phyloP scores from a whole-genome alignment of 306 rosid species.

The Gillenia trifoliata region DNA sequence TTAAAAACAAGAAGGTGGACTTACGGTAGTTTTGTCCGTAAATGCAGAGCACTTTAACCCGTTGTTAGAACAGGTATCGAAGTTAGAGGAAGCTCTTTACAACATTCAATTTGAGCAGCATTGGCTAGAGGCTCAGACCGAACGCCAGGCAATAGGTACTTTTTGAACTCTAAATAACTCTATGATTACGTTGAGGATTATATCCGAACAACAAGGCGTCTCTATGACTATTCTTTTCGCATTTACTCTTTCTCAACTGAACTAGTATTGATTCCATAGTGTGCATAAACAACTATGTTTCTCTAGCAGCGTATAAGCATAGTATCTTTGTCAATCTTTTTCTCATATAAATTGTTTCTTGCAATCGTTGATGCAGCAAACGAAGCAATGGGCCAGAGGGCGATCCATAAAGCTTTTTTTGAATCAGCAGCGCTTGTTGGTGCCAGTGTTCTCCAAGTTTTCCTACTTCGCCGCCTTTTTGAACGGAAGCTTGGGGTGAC shows the following conservation, averaged over 20 bases:
- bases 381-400: conserved; percentile 52
- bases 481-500: conserved; percentile 40
- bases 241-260: not conserved
- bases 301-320: not conserved
- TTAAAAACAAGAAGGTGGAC: not conserved
- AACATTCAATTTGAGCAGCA: conserved; percentile 80
- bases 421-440: conserved; percentile 60
- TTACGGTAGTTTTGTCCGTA: conserved; percentile 15
- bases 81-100: conserved; percentile 71
- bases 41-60: conserved; percentile 61
- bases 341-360: not conserved
- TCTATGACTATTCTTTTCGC: too few species aligned
- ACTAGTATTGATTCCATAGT: not conserved
- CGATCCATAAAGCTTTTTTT: conserved; percentile 58
- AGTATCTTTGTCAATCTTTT: not conserved
- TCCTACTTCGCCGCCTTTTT: conserved; percentile 58
- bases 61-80: conserved; percentile 49
- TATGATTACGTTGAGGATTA: too few species aligned
- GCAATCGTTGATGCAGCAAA: conserved; percentile 32
- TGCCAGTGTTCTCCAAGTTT: conserved; percentile 59
- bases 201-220: too few species aligned
- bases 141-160: conserved; percentile 62
- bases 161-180: not conserved
- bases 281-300: not conserved
- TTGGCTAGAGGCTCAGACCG: conserved; percentile 84